These are phyloP conservation scores for Mallotus japonicus DNA, from an alignment of 441 rosid species.

Conservation along the genomic window DNA sequence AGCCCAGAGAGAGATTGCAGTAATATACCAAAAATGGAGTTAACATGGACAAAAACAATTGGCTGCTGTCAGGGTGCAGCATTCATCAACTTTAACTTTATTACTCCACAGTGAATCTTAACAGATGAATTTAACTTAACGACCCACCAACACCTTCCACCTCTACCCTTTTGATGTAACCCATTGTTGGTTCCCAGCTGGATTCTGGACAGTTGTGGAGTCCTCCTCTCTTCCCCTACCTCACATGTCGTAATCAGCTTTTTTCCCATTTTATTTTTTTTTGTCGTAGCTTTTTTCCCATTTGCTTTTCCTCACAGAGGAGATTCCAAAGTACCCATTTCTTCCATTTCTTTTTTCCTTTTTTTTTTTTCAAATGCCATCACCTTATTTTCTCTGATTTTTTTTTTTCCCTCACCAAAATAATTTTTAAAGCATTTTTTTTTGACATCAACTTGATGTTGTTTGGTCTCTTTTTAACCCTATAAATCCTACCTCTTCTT, in stretches of 20 bases:
- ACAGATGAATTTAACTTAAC: not conserved
- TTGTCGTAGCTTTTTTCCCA: constrained; percentile 30
- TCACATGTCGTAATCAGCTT: constrained; percentile 55
- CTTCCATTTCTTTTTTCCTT: not conserved
- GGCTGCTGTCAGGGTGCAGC: too few species aligned
- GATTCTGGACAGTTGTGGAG: constrained; percentile 25
- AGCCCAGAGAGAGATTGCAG: too few species aligned
- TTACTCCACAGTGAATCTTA: not conserved
- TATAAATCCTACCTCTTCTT: constrained; percentile 31
- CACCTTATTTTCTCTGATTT: not conserved
- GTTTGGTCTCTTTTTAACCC: not conserved
- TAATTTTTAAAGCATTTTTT: not conserved
- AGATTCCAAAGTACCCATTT: constrained; percentile 13
- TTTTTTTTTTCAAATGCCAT: too few species aligned
- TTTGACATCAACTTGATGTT: constrained; percentile 16
- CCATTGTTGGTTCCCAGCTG: constrained; percentile 45
- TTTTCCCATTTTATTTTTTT: too few species aligned
- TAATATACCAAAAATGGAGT: not conserved
- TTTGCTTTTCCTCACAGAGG: constrained; percentile 11
- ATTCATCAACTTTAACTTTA: not conserved
- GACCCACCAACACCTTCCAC: too few species aligned
- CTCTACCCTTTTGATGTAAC: constrained; percentile 1
- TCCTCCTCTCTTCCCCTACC: constrained; percentile 23
- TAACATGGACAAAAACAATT: not conserved
- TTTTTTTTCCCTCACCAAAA: not conserved